Percentiles rank a stretch among this genome's conserved stretches.
These are phyloP conservation scores for Rhipidocladum racemiflorum DNA, from an alignment of 176 grass and related monocot genomes.

Conservation along the genomic window DNA sequence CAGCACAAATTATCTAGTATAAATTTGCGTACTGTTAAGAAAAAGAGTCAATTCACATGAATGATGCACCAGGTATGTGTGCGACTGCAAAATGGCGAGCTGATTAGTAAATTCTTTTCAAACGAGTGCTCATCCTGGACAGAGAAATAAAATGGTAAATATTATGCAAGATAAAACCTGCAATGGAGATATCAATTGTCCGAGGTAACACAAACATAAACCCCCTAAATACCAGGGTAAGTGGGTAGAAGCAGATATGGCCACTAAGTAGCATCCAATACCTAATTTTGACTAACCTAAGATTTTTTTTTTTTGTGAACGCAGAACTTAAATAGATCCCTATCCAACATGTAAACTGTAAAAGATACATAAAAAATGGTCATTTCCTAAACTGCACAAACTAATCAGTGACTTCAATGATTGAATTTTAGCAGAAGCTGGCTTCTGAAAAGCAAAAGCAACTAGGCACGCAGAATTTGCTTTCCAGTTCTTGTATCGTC, in stretches of 20 bases:
- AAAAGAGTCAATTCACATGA: background rate
- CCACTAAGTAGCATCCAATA: background rate
- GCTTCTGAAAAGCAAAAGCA: background rate
- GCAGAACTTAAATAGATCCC: background rate
- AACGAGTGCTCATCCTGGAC: background rate
- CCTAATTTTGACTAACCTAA: background rate
- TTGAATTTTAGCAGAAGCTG: background rate
- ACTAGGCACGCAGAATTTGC: background rate
- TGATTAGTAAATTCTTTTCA: background rate
- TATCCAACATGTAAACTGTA: background rate
- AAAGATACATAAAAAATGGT: background rate
- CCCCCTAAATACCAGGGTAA: background rate
- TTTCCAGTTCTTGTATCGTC: background rate
- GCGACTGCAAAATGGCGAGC: background rate
- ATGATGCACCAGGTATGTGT: background rate
- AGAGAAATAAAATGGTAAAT: background rate
- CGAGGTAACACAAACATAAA: background rate
- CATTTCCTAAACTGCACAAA: background rate
- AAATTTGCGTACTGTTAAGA: background rate
- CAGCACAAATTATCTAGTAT: background rate
- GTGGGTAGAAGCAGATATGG: background rate
- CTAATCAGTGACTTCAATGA: background rate
- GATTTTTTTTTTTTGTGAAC: background rate
- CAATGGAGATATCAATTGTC: conserved; percentile 6
- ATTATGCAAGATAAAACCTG: conserved; percentile 3